Conservation (phyloP, 805 yeast genomes). For the Saturnispora silvae region DNA sequence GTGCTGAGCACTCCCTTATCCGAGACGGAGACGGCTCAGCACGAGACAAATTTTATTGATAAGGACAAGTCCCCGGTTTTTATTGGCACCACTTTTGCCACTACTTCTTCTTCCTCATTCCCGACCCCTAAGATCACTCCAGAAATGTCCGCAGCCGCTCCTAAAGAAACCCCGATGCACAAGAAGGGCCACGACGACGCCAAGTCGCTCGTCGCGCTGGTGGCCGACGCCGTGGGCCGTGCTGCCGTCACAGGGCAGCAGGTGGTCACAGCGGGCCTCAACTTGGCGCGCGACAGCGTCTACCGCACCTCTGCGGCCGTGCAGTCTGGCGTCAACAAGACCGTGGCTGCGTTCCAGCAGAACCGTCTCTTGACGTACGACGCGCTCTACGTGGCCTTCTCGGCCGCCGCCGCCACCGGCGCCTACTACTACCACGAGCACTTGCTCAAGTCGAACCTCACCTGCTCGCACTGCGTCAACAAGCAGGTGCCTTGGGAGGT, state of each 20-base stretch:
- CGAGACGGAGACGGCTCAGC: background rate
- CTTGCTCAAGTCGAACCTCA: conserved; percentile 1
- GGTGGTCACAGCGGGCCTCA: background rate
- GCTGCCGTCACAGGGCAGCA: background rate
- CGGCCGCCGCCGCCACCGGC: conserved; percentile 4
- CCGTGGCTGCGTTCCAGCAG: background rate
- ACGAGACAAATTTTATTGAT: background rate
- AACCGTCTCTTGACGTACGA: conserved; percentile 11
- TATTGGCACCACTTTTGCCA: background rate
- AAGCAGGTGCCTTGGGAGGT: conserved; percentile 4
- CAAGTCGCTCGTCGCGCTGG: background rate
- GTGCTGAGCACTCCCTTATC: too few relatives aligned
- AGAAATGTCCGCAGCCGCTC: background rate
- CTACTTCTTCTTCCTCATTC: background rate
- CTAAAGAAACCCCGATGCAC: background rate
- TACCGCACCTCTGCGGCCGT: conserved; percentile 3
- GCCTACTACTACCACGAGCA: conserved; percentile 8
- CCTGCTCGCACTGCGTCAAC: conserved; percentile 6
- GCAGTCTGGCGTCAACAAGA: background rate
- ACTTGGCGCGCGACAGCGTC: background rate
- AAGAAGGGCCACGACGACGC: background rate
- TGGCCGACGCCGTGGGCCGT: background rate
- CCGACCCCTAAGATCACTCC: background rate
- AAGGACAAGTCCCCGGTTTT: background rate
- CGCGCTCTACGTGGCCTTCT: conserved; percentile 5